A percentile compares a stretch with the other conserved stretches of the same genome.
These are phyloP conservation scores for Salvia rosmarinus DNA, from an alignment of 257 asterid genomes.

Conservation along the genomic window DNA sequence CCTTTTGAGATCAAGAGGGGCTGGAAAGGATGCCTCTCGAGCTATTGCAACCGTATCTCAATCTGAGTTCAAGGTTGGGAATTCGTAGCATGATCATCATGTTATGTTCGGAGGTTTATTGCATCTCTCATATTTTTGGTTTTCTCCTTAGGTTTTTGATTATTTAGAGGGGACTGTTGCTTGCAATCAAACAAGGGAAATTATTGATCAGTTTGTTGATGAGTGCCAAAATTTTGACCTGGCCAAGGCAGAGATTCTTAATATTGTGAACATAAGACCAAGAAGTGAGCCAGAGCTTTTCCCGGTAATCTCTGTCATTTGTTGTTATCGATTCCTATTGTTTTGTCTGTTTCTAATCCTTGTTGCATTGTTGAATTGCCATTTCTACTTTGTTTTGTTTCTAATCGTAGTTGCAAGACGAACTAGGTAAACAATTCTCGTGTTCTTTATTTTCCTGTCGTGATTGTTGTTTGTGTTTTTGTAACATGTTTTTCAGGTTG, in stretches of 20 bases:
- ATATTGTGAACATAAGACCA: constrained; percentile 70
- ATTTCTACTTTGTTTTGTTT: not conserved
- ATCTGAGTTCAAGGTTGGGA: constrained; percentile 78
- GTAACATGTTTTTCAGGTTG: not conserved
- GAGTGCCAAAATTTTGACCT: constrained; percentile 60
- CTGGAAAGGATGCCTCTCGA: constrained; percentile 75
- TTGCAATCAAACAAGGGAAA: constrained; percentile 63
- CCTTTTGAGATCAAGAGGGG: constrained; percentile 76
- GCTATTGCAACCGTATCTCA: constrained; percentile 57
- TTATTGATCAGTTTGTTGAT: constrained; percentile 39
- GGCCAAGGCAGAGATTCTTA: constrained; percentile 74
- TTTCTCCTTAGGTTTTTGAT: constrained; percentile 63
- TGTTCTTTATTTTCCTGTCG: no score
- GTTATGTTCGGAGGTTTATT: not conserved
- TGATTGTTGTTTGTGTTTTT: no score
- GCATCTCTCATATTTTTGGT: not conserved
- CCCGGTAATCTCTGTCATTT: constrained; percentile 48
- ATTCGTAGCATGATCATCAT: not conserved
- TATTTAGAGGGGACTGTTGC: constrained; percentile 70
- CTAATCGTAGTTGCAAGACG: no score
- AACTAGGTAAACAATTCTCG: no score
- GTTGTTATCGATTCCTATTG: not conserved
- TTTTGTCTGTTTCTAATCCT: not conserved
- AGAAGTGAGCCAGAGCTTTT: constrained; percentile 51
- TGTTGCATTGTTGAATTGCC: not conserved